Evolutionary conservation across 768 basidiomycete genomes (phyloP), one percentile per base, ranked within the genome.

Genomic region (Lactarius pseudohatsudake): DNA sequence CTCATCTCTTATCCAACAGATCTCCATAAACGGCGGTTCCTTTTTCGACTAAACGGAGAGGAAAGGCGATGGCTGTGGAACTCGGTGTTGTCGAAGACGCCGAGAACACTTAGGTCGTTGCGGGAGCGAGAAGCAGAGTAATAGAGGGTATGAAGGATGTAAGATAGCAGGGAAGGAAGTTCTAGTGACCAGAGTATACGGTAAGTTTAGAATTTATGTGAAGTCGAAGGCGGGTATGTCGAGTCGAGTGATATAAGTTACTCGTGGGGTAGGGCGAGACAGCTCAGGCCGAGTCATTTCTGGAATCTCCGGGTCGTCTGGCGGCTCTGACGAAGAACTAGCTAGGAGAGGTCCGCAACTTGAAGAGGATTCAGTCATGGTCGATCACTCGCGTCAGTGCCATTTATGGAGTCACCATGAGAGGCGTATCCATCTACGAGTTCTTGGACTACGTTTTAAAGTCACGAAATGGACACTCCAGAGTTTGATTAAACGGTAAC

Each of bases 1-100:
- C 38, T 8, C 20, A 34, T 41, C 38, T 40, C 38, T 40, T 10
- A 16, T 15, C 47, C 6, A 10, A 34, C 40, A 66, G 65, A 26
- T 66, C 41, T 58, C 45, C 28, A 47, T 66, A 36, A 41, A 66
- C 22, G 65, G 65, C 53, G 65, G 65, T 36, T n/a, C 4, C 38
- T 9, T 34, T 28, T 53, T 53, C 41, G 65, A 66, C 36, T 66
- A 60, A 66, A 38, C 13, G 28, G 11, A 9, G n/a, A 40, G 16
- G 55, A 28, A 61, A 47, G 34, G 59, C 20, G 22, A 3, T 2
- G 26, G 56, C 13, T 40, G 15, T 16, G 0, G 15, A 16, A 40
- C 5, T 40, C 38, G 38, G 8, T 13, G 11, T 38, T 3, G 36
- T 38, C 36, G 13, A 38, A 38, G 36, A 40, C 13, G 15, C 10